Evolutionary conservation across 2,329 filamentous ascomycete species (phyloP), one percentile per base, ranked within the genome.

Genomic region (Beauveria bassiana): DNA sequence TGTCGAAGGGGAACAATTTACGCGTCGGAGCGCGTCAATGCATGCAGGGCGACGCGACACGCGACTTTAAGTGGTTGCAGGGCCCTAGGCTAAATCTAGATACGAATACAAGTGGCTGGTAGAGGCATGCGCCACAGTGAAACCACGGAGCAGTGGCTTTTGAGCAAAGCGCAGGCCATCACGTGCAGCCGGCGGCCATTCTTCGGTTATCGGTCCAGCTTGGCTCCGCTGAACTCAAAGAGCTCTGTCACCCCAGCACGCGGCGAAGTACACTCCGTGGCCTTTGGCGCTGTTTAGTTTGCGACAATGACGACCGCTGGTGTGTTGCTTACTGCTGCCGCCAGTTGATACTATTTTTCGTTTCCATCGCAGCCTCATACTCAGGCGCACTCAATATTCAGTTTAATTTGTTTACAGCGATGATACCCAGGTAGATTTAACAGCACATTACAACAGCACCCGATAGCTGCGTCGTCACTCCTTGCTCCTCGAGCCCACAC

Each of bases 361-460:
- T 52, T 57, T 47, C 12, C 14, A 40, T 40, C 22, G 26, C 34
- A 16, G 38, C 45, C 53, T 51, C 40, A 14, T 46, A 20, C 24
- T 26, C 18, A 38, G 20, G 26, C 46, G 8, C 28, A 43, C 22
- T 51, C 46, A 6, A 20, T 50, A 45, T n/a, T 20, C 54, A 54
- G 31, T 31, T 46, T 40, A 40, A 14, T 45, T 53, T 61, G 43
- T 56, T 61, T 28, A 58, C 63, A 78, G 78, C 75, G 73, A 81
- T 81, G 79, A 78, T 79, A 78, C 74, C 76, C 71, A 74, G 74
- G 72, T 81, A 81, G 74, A 60, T 60, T 40, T 49, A 38, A 46
- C 22, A 38, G 14, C 70, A 38, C 46, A 66, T 61, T 63, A 52
- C 64, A 66, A 69, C 70, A 66, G 69, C 69, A 49, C 49, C 46